A percentile compares a stretch with the other conserved stretches of the same genome.
phyloP scores from a whole-genome alignment of 139 green algal genomes.

The Nannochloris sp. region DNA sequence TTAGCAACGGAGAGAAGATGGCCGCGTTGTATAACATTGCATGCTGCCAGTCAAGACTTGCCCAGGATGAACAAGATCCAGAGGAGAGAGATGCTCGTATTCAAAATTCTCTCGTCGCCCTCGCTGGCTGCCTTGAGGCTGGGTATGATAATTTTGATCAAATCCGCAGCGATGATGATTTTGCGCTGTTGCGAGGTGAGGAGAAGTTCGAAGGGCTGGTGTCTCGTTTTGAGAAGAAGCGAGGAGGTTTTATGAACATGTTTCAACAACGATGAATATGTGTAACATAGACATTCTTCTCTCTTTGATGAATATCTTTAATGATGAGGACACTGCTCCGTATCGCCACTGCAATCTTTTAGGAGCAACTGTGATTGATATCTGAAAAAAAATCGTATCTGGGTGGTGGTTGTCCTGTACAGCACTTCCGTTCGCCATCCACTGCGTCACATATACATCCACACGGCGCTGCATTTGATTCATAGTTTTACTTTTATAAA shows the following conservation, averaged over 20 bases:
- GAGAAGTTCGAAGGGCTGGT: slow-evolving; percentile 55
- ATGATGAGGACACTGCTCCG: not conserved
- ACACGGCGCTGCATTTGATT: too few relatives aligned
- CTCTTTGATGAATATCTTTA: not conserved
- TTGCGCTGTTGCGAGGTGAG: slow-evolving; percentile 46
- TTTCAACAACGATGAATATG: slow-evolving; percentile 7
- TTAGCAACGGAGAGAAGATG: slow-evolving; percentile 58
- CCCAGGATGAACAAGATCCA: slow-evolving; percentile 12
- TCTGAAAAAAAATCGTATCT: too few relatives aligned
- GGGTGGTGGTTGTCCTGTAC: too few relatives aligned
- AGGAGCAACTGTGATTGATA: too few relatives aligned
- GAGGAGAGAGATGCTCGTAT: slow-evolving; percentile 8
- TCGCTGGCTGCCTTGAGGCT: slow-evolving; percentile 59
- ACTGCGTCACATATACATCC: too few relatives aligned
- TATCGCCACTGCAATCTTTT: too few relatives aligned
- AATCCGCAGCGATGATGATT: slow-evolving; percentile 58
- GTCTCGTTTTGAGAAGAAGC: slow-evolving; percentile 16
- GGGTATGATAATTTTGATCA: slow-evolving; percentile 53
- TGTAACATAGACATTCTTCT: not conserved
- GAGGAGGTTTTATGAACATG: slow-evolving; percentile 18
- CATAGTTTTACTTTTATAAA: too few relatives aligned
- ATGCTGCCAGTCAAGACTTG: slow-evolving; percentile 57
- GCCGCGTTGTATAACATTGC: slow-evolving; percentile 77
- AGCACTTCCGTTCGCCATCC: too few relatives aligned
- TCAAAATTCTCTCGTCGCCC: slow-evolving; percentile 41